phyloP scores from a whole-genome alignment of 2,329 filamentous ascomycete genomes.

The Dactylellina haptotyla region DNA sequence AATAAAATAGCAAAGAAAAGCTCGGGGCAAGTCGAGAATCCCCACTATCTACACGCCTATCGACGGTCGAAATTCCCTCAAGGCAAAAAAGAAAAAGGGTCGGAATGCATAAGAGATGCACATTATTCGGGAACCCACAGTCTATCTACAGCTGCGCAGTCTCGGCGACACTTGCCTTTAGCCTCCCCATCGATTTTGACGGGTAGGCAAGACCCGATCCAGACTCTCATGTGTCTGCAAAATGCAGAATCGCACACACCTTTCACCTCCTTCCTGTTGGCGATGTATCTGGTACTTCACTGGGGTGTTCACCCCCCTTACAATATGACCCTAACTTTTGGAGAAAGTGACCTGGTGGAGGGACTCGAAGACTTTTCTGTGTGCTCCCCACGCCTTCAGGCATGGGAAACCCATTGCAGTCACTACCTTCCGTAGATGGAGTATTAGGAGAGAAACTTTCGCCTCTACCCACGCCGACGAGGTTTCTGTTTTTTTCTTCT shows the following conservation, averaged over 20 bases:
- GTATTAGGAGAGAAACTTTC: constrained; percentile 48
- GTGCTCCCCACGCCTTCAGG: constrained; percentile 10
- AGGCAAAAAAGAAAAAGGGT: neutral
- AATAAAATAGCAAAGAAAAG: no score
- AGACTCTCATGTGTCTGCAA: neutral
- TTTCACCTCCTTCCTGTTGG: constrained; percentile 29
- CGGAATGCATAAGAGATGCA: neutral
- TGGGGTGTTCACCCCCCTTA: neutral
- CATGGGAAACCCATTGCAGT: constrained; percentile 7
- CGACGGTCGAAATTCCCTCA: constrained; percentile 10
- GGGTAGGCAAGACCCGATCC: neutral
- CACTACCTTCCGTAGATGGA: constrained; percentile 48
- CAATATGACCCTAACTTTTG: constrained; percentile 11
- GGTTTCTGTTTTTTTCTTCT: neutral
- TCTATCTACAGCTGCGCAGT: neutral
- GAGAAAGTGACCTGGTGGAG: constrained; percentile 26
- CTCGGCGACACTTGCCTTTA: neutral
- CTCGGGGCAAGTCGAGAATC: neutral
- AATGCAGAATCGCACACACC: neutral
- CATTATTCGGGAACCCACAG: neutral
- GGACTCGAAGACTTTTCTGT: constrained; percentile 22
- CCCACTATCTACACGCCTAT: neutral
- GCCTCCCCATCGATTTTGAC: neutral
- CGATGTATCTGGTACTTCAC: constrained; percentile 20
- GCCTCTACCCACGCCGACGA: constrained; percentile 26